Percentiles rank a stretch among this genome's conserved stretches.
These are phyloP conservation scores for Alternaria brassicicola DNA, from an alignment of 2,329 filamentous ascomycete genomes.

Conservation along the genomic window DNA sequence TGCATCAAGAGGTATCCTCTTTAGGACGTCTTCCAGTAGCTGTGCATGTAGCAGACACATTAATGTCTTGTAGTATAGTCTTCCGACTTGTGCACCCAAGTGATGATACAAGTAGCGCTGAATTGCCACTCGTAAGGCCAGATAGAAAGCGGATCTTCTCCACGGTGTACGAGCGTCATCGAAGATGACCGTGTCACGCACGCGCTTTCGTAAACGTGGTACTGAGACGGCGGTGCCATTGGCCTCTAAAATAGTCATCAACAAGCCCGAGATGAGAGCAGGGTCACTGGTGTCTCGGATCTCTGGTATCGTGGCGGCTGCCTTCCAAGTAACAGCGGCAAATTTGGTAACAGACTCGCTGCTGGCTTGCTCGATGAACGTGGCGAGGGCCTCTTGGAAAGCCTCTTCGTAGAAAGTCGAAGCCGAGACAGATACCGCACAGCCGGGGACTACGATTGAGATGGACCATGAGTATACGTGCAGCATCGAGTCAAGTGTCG, in stretches of 20 bases:
- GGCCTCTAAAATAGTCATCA: constrained; percentile 65
- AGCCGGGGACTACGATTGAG: constrained; percentile 56
- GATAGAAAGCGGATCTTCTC: constrained; percentile 67
- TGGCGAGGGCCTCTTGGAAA: constrained; percentile 58
- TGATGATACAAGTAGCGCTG: constrained; percentile 58
- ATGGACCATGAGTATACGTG: neutral
- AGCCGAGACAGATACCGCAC: constrained; percentile 56
- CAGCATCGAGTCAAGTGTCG: neutral
- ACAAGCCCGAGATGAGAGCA: constrained; percentile 62
- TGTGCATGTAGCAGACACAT: constrained; percentile 57
- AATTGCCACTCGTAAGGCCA: constrained; percentile 64
- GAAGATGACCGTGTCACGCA: constrained; percentile 68
- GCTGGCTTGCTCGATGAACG: constrained; percentile 64
- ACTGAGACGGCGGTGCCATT: constrained; percentile 53
- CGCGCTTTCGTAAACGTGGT: constrained; percentile 59
- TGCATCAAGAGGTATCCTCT: constrained; percentile 44
- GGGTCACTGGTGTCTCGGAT: constrained; percentile 64
- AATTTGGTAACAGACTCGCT: constrained; percentile 61
- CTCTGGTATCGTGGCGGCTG: constrained; percentile 57
- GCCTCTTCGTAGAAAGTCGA: constrained; percentile 44
- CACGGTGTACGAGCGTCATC: constrained; percentile 60
- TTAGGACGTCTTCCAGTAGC: constrained; percentile 53
- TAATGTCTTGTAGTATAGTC: constrained; percentile 63
- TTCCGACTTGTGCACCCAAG: constrained; percentile 52
- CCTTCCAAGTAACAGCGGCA: constrained; percentile 60